Conservation (phyloP, 1,284 basidiomycete species). For the Cryptococcus sp. region DNA sequence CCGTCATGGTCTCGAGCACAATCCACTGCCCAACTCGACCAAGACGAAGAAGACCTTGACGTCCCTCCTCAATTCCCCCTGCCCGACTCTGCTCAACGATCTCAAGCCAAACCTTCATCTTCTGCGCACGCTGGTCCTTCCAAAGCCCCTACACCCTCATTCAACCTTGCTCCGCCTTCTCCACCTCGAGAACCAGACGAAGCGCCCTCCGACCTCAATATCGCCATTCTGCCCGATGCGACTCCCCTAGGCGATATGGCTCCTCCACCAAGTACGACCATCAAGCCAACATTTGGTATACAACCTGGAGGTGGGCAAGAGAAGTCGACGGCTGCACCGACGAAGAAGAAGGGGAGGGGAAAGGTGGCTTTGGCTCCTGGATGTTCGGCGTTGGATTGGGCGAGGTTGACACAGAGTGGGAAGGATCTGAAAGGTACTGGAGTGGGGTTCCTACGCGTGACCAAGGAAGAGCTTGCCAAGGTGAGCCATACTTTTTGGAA, state of each 20-base stretch:
- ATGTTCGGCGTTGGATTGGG: slow-evolving; percentile 92
- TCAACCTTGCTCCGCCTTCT: slow-evolving; percentile 52
- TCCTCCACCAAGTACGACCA: slow-evolving; percentile 35
- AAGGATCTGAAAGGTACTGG: slow-evolving; percentile 61
- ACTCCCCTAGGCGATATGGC: slow-evolving; percentile 40
- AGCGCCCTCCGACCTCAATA: slow-evolving; percentile 36
- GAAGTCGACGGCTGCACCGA: not conserved
- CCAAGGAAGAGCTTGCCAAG: slow-evolving; percentile 72
- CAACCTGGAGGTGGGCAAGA: slow-evolving; percentile 25
- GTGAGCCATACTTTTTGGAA: slow-evolving; percentile 55
- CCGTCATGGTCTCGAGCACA: slow-evolving; percentile 21
- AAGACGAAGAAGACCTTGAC: slow-evolving; percentile 59
- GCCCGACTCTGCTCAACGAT: slow-evolving; percentile 73
- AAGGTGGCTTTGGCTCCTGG: slow-evolving; percentile 91
- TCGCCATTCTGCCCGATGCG: slow-evolving; percentile 35
- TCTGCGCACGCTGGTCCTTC: slow-evolving; percentile 5
- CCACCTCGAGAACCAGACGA: slow-evolving; percentile 50
- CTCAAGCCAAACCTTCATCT: slow-evolving; percentile 44
- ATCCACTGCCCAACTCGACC: slow-evolving; percentile 13
- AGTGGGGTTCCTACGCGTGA: slow-evolving; percentile 56
- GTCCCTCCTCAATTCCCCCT: slow-evolving; percentile 76
- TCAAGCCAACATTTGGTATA: slow-evolving; percentile 35
- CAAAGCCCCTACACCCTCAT: slow-evolving; percentile 14
- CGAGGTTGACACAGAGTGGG: slow-evolving; percentile 72
- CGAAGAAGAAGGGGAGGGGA: slow-evolving; percentile 46